phyloP scores from a whole-genome alignment of 2,329 filamentous ascomycete species.

The Nannizziopsis arthrosporioides region DNA sequence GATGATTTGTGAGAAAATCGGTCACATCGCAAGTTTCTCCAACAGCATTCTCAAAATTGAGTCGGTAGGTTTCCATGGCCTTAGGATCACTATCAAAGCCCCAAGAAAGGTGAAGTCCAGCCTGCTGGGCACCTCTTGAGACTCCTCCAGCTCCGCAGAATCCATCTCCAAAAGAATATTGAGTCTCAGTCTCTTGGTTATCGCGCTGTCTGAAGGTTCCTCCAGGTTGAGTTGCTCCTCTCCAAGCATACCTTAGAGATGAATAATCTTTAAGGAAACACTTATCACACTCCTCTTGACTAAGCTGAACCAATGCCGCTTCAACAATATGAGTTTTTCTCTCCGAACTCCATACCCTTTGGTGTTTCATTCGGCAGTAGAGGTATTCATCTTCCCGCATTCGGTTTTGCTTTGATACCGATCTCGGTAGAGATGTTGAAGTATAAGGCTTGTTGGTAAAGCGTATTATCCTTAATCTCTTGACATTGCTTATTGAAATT shows the following conservation, averaged over 20 bases:
- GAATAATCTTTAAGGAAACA: conserved; percentile 12
- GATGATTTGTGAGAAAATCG: conserved; percentile 27
- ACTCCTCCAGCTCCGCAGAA: conserved; percentile 65
- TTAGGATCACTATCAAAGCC: conserved; percentile 52
- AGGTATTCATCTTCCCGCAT: conserved; percentile 25
- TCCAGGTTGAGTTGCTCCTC: conserved; percentile 24
- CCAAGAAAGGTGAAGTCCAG: conserved; percentile 49
- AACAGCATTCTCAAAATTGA: conserved; percentile 43
- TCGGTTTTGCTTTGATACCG: conserved; percentile 15
- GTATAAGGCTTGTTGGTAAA: conserved; percentile 48
- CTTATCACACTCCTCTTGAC: conserved; percentile 22
- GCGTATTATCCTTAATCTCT: conserved; percentile 34
- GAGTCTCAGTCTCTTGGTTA: conserved; percentile 16
- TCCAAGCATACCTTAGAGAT: conserved; percentile 24
- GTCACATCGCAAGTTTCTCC: conserved; percentile 37
- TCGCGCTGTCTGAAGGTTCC: conserved; percentile 17
- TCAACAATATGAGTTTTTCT: conserved; percentile 12
- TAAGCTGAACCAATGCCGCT: conserved; percentile 23
- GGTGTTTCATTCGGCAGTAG: conserved; percentile 26
- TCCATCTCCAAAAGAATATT: conserved; percentile 57
- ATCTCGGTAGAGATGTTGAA: neutral
- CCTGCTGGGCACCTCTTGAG: conserved; percentile 49
- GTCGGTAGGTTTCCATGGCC: conserved; percentile 47
- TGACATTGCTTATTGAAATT: conserved; percentile 31
- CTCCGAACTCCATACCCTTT: conserved; percentile 8